Evolutionary conservation across 495 filamentous ascomycete species (phyloP), one percentile per base, ranked within the genome.

Genomic region (Annulohypoxylon nitens): DNA sequence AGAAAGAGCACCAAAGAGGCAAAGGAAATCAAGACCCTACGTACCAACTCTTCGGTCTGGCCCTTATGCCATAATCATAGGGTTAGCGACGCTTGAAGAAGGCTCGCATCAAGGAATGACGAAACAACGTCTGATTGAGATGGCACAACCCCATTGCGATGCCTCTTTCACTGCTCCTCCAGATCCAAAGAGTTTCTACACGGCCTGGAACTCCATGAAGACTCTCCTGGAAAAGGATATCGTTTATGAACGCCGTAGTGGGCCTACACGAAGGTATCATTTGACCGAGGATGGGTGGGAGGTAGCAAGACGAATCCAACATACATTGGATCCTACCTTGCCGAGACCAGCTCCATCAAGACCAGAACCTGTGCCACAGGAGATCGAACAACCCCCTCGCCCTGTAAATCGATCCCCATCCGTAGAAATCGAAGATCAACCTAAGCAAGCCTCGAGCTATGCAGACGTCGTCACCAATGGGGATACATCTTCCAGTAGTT

Each of bases 161-260:
- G 81, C 90, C 4, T 94, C 92, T 0, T 95, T 94, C 75, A 91
- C 88, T 0, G 88, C 87, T 1, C 90, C 92, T 5, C 80, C 82
- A 9, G 90, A 94, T 58, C 82, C 91, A 2, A 90, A 83, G 4
- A 92, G 88, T 71, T 92, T 86, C 75, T 93, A 93, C 71, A 96
- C 93, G 2, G 93, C 93, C 0, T 97, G 93, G 93, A 90, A 86
- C 75, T 93, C 92, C 0, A 97, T 97, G 88, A 94, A 93, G 74
- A 92, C 90, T 0, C 81, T 96, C 30, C 73, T 90, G 2, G 83
- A 89, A 30, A 94, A 95, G 79, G 92, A 94, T 47, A 82, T 94
- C 9, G 92, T 95, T 0, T 90, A 90, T 67, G 88, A 92, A 60
- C 87, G 88, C 43, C 43, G 43, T 18, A 91, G 92, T 0, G 85